phyloP scores from a whole-genome alignment of 352 stramenopile genomes.

The Thalassiosira oceanica region DNA sequence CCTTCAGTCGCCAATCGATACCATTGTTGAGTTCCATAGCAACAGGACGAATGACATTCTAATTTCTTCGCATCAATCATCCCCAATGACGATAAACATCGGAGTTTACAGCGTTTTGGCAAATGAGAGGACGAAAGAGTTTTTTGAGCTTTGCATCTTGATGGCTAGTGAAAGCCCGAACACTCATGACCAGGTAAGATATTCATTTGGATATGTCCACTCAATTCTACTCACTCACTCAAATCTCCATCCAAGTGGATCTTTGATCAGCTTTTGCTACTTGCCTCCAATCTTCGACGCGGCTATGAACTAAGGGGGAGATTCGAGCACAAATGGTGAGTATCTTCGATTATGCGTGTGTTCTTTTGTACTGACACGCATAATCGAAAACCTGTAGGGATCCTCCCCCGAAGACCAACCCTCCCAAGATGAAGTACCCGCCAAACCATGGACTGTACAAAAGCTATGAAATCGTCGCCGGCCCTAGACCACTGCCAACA shows the following conservation, averaged over 20 bases:
- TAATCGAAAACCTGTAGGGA: not conserved
- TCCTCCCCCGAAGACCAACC: slow-evolving; percentile 1
- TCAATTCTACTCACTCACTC: no score
- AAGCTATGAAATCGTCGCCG: slow-evolving; percentile 12
- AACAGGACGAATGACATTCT: slow-evolving; percentile 7
- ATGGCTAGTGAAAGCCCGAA: slow-evolving; percentile 11
- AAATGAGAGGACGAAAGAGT: slow-evolving; percentile 30
- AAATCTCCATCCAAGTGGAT: no score
- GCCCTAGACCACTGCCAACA: slow-evolving; percentile 18
- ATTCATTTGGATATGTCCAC: no score
- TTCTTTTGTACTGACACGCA: no score
- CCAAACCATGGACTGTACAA: not conserved
- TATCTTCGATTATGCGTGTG: no score
- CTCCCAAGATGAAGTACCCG: slow-evolving; percentile 17
- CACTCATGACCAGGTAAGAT: slow-evolving; percentile 57
- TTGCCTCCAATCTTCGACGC: slow-evolving; percentile 2
- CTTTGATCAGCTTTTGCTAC: slow-evolving; percentile 12
- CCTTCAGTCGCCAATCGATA: slow-evolving; percentile 11
- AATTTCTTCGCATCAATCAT: slow-evolving; percentile 32
- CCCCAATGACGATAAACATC: slow-evolving; percentile 44
- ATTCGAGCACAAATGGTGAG: not conserved
- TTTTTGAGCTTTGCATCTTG: slow-evolving; percentile 30
- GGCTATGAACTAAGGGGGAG: not conserved
- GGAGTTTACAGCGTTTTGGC: slow-evolving; percentile 38
- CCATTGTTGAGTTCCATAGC: slow-evolving; percentile 12